Conservation (phyloP, 257 asterid species). For the Anisodus tanguticus region DNA sequence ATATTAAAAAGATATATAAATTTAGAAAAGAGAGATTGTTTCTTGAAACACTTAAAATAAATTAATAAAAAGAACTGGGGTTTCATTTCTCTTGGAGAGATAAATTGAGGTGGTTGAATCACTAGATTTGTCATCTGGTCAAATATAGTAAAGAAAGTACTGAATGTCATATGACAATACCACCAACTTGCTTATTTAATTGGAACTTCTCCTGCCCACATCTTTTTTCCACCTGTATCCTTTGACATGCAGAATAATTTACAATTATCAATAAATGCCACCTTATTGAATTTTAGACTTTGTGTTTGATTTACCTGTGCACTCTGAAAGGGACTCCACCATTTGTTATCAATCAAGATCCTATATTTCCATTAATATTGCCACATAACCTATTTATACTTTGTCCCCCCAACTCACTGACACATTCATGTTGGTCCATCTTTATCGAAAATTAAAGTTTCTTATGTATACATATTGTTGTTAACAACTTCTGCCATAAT, state of each 20-base stretch:
- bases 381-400: neutral
- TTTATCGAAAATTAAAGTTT: neutral
- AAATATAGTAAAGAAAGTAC: neutral
- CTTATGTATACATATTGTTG: no score
- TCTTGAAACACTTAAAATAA: neutral
- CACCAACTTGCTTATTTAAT: neutral
- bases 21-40: no score
- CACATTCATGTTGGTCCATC: neutral
- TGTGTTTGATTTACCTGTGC: neutral
- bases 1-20: no score
- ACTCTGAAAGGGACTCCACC: neutral
- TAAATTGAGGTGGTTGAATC: constrained; percentile 16
- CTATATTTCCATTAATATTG: neutral
- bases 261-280: neutral
- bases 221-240: neutral
- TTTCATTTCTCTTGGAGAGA: neutral
- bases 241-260: neutral
- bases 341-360: neutral
- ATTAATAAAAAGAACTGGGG: neutral
- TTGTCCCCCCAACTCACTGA: neutral
- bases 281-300: neutral
- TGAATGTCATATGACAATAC: neutral
- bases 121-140: neutral
- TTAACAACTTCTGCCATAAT: neutral
- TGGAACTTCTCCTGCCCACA: neutral